phyloP scores from a whole-genome alignment of 495 filamentous ascomycete genomes.

The Chaetomium tenue region DNA sequence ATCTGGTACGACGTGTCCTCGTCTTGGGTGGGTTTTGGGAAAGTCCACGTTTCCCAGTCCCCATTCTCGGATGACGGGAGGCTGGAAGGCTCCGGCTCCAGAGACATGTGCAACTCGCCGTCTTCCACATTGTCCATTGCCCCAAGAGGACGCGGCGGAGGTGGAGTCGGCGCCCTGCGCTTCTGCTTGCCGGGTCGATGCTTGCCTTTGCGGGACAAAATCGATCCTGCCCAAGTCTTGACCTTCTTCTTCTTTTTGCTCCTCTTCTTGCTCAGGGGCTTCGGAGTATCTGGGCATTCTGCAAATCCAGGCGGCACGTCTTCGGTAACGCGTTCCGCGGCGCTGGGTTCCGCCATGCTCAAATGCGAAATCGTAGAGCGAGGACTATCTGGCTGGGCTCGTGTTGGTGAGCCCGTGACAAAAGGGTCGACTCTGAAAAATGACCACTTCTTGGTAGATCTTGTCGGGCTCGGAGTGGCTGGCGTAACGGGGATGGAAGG shows the following conservation, averaged over 20 bases:
- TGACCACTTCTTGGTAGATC: conserved; percentile 52
- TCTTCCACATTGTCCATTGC: conserved; percentile 28
- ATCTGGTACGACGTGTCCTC: conserved; percentile 68
- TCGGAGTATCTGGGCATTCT: conserved; percentile 17
- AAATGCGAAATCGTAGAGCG: conserved; percentile 38
- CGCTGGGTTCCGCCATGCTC: conserved; percentile 23
- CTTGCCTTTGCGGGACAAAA: conserved; percentile 66
- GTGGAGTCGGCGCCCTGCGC: conserved; percentile 43
- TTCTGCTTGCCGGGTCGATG: conserved; percentile 44
- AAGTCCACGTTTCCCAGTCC: conserved; percentile 28
- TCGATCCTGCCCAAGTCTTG: conserved; percentile 75
- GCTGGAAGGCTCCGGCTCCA: conserved; percentile 27
- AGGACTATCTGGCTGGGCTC: conserved; percentile 40
- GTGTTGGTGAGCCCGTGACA: conserved; percentile 43
- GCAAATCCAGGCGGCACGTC: background rate
- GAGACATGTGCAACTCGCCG: conserved; percentile 21
- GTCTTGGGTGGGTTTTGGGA: conserved; percentile 35
- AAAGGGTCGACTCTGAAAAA: conserved; percentile 55
- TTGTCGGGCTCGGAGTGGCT: conserved; percentile 46
- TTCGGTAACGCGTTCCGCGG: conserved; percentile 25
- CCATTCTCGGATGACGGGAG: conserved; percentile 29
- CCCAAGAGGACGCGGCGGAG: conserved; percentile 30
- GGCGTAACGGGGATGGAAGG: conserved; percentile 31
- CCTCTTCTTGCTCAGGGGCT: conserved; percentile 48
- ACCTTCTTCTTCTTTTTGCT: conserved; percentile 75